These are phyloP conservation scores for Colletotrichum australisinense DNA, from an alignment of 2,329 filamentous ascomycete genomes.

Conservation along the genomic window DNA sequence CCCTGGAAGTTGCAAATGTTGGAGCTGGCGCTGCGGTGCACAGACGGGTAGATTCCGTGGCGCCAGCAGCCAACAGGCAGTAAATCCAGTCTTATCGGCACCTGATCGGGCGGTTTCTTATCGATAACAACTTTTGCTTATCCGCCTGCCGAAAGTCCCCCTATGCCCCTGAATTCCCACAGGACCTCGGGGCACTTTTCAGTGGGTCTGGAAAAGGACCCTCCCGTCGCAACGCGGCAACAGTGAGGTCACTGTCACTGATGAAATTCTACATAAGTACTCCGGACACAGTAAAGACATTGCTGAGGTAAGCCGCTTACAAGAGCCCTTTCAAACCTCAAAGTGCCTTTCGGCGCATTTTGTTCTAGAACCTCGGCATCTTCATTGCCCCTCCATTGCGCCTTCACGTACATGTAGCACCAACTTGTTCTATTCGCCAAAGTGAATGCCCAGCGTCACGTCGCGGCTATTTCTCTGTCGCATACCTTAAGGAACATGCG, in stretches of 20 bases:
- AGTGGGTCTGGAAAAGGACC: not conserved
- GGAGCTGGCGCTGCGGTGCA: slow-evolving; percentile 26
- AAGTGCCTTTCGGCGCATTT: not conserved
- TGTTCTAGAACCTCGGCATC: slow-evolving; percentile 22
- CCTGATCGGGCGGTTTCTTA: slow-evolving; percentile 30
- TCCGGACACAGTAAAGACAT: too few species aligned
- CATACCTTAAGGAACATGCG: slow-evolving; percentile 18
- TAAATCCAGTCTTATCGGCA: slow-evolving; percentile 32
- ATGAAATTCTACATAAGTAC: not conserved
- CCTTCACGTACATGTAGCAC: slow-evolving; percentile 8
- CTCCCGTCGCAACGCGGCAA: not conserved
- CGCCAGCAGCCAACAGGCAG: slow-evolving; percentile 7
- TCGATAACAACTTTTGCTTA: slow-evolving; percentile 26
- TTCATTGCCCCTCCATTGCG: slow-evolving; percentile 22
- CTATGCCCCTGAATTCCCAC: not conserved
- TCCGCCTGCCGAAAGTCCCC: not conserved
- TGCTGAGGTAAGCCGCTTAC: slow-evolving; percentile 16
- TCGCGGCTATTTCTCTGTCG: not conserved
- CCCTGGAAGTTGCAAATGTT: slow-evolving; percentile 31
- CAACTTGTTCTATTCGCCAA: not conserved
- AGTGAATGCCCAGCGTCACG: not conserved
- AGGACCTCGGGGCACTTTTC: not conserved
- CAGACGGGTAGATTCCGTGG: slow-evolving; percentile 14
- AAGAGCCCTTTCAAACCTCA: not conserved
- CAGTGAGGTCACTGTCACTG: not conserved